phyloP scores from a whole-genome alignment of 129 eudicot genomes.

The Ambrosia trifida region DNA sequence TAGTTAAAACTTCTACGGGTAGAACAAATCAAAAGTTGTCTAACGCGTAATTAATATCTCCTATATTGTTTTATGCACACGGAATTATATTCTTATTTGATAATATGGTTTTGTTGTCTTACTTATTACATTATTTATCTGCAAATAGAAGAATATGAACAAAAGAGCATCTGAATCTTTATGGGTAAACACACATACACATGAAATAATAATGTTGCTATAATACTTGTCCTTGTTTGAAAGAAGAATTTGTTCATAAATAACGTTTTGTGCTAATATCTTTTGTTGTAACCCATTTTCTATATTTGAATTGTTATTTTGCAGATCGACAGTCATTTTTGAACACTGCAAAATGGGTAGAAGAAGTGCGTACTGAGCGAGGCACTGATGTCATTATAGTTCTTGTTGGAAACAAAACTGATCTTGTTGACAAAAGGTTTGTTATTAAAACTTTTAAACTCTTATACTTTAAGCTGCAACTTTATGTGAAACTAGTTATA shows the following conservation, averaged over 20 bases:
- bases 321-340: conserved; percentile 88
- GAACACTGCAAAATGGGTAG: conserved; percentile 90
- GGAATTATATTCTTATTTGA: not conserved
- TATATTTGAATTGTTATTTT: not conserved
- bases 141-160: not conserved
- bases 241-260: conserved; percentile 7
- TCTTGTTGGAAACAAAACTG: conserved; percentile 95
- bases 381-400: conserved; percentile 88
- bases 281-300: conserved; percentile 4
- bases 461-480: not conserved
- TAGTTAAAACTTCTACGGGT: not conserved
- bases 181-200: conserved; percentile 1
- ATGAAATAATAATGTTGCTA: no score
- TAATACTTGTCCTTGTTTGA: not conserved
- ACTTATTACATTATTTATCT: not conserved
- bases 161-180: not conserved
- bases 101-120: not conserved
- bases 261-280: not conserved
- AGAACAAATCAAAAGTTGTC: not conserved
- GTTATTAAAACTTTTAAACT: conserved; percentile 13
- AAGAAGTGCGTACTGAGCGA: conserved; percentile 88
- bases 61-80: not conserved
- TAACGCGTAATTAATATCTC: not conserved
- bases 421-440: conserved; percentile 94
- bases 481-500: not conserved